Percentiles rank a stretch among this genome's conserved stretches.
These are phyloP conservation scores for Aspergillus sclerotioniger DNA, from an alignment of 495 filamentous ascomycete species.

Conservation along the genomic window DNA sequence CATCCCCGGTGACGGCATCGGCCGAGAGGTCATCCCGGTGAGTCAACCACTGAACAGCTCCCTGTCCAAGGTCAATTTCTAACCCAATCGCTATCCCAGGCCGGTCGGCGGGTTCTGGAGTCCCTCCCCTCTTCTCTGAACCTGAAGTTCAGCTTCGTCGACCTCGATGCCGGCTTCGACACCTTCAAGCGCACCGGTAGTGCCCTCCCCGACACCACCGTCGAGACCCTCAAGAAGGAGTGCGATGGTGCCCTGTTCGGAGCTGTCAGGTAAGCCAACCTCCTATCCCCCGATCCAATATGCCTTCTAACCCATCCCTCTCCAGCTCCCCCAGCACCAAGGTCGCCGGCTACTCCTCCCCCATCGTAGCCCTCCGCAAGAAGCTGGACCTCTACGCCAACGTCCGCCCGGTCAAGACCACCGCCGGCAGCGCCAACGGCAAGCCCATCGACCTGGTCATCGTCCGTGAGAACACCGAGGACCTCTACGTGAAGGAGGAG, in stretches of 20 bases:
- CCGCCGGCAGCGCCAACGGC: conserved; percentile 49
- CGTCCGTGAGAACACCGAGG: conserved; percentile 97
- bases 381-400: conserved; percentile 94
- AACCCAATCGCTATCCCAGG: conserved; percentile 38
- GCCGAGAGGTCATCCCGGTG: conserved; percentile 93
- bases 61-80: conserved; percentile 9
- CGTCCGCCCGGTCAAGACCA: conserved; percentile 91
- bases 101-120: conserved; percentile 86
- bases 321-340: conserved; percentile 75
- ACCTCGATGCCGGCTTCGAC: conserved; percentile 89
- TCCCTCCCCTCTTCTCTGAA: conserved; percentile 77
- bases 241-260: conserved; percentile 97
- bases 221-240: conserved; percentile 77
- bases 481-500: conserved; percentile 98
- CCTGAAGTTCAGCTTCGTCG: conserved; percentile 89
- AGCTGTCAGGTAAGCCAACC: conserved; percentile 66
- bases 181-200: conserved; percentile 85
- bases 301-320: conserved; percentile 6
- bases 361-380: conserved; percentile 96
- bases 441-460: conserved; percentile 91
- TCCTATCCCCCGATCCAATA: neutral
- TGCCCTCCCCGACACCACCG: conserved; percentile 86
- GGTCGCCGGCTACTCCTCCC: conserved; percentile 92
- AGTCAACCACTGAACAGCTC: conserved; percentile 20
- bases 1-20: conserved; percentile 97